Conservation (phyloP, 768 basidiomycete species). For the Mycena capillaripes region DNA sequence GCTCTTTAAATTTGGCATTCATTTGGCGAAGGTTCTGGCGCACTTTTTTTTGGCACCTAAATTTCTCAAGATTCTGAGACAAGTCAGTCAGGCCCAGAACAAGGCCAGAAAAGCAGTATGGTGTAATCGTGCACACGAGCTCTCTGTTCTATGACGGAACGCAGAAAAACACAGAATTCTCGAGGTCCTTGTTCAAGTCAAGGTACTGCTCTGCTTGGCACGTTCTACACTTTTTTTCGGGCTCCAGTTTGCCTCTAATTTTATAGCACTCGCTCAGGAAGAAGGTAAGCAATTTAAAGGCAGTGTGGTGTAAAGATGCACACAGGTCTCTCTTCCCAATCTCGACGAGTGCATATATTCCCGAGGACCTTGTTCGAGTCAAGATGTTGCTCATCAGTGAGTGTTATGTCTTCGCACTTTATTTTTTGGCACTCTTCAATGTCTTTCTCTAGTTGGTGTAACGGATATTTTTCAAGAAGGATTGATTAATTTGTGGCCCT, state of each 20-base stretch:
- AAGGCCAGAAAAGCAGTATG: neutral
- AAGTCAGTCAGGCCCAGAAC: neutral
- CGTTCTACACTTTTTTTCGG: neutral
- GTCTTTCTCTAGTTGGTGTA: no score
- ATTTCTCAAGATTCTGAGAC: no score
- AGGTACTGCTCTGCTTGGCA: neutral
- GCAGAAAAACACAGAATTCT: neutral
- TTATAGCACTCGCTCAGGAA: neutral
- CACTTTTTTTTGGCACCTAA: no score
- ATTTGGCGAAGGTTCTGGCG: no score
- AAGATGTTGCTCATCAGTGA: neutral
- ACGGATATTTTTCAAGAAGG: no score
- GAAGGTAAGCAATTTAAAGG: no score
- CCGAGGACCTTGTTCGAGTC: neutral
- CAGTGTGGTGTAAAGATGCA: no score
- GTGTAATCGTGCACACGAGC: neutral
- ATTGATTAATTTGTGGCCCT: no score
- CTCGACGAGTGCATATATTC: neutral
- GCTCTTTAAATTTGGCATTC: neutral
- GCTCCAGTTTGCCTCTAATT: neutral
- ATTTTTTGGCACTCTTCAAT: no score
- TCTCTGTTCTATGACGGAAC: neutral
- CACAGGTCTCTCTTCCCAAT: no score
- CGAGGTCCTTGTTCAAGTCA: constrained; percentile 4
- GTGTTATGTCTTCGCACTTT: neutral